phyloP scores from a whole-genome alignment of 208 protist genomes.

The Trypanosoma brucei region DNA sequence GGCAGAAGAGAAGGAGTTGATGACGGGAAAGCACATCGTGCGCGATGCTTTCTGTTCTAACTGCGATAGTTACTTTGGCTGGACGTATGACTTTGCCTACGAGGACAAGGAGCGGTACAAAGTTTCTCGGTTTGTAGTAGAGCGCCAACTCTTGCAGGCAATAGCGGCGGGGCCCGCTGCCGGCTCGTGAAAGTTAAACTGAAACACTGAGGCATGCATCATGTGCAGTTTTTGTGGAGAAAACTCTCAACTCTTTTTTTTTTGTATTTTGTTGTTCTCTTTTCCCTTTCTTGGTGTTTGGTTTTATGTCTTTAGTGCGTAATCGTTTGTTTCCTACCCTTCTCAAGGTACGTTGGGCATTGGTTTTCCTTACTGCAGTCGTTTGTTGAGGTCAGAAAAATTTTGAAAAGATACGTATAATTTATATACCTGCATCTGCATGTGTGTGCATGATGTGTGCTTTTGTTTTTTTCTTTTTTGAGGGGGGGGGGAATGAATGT shows the following conservation, averaged over 20 bases:
- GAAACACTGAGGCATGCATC: background rate
- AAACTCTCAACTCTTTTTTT: background rate
- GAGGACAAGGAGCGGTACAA: constrained; percentile 79
- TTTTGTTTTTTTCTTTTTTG: too few relatives aligned
- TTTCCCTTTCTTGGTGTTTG: background rate
- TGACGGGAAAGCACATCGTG: constrained; percentile 75
- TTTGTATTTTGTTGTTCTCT: background rate
- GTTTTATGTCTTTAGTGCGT: background rate
- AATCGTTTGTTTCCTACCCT: background rate
- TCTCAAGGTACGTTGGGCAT: background rate
- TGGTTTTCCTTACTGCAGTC: background rate
- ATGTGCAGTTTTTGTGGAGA: constrained; percentile 1
- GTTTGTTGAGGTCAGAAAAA: too few relatives aligned
- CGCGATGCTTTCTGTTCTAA: constrained; percentile 70
- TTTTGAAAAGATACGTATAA: too few relatives aligned
- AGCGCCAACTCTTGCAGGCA: constrained; percentile 55
- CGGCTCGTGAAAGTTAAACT: background rate
- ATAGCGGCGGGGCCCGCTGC: background rate
- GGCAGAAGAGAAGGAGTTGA: constrained; percentile 71
- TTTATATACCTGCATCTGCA: too few relatives aligned
- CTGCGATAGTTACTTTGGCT: constrained; percentile 75
- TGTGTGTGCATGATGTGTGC: too few relatives aligned
- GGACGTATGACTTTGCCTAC: constrained; percentile 79
- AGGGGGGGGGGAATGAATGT: too few relatives aligned
- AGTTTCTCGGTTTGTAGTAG: constrained; percentile 70